Conservation (phyloP, 169 alveolate species). For the Plasmodium coatneyi region DNA sequence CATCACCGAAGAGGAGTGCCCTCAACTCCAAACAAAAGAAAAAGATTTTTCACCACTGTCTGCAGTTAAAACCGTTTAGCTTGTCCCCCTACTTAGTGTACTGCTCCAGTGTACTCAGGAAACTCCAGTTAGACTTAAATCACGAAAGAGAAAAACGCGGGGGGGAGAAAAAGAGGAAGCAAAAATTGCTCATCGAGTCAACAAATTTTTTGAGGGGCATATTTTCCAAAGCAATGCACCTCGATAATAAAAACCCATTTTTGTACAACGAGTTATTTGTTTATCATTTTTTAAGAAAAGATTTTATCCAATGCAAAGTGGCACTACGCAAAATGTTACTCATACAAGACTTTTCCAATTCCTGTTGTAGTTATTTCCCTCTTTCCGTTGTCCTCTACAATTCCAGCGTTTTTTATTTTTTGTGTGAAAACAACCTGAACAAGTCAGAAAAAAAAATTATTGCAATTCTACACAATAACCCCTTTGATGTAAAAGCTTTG, state of each 20-base stretch:
- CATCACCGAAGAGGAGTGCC: background rate
- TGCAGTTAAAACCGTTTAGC: conserved; percentile 7
- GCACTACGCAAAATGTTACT: conserved; percentile 1
- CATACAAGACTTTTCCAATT: background rate
- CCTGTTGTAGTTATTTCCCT: background rate
- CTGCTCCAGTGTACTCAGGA: background rate
- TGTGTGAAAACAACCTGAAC: conserved; percentile 28
- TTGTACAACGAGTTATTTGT: conserved; percentile 50
- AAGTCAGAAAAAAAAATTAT: conserved; percentile 33
- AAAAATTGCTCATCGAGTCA: background rate
- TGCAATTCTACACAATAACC: conserved; percentile 8
- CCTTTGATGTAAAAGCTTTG: conserved; percentile 48
- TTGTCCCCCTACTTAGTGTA: conserved; percentile 35
- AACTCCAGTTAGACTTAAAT: conserved; percentile 12
- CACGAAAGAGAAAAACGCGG: background rate
- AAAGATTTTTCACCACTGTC: conserved; percentile 11
- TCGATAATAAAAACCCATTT: conserved; percentile 27
- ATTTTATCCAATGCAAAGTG: conserved; percentile 28
- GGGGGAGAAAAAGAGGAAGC: background rate
- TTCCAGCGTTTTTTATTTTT: conserved; percentile 15
- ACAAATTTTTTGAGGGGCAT: conserved; percentile 17
- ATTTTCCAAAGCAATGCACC: conserved; percentile 15
- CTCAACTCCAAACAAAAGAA: background rate
- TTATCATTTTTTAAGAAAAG: conserved; percentile 26
- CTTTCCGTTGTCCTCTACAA: conserved; percentile 25